Base-by-base conservation (phyloP, 2,329 filamentous ascomycete species). In the Didymosphaeria variabile region DNA sequence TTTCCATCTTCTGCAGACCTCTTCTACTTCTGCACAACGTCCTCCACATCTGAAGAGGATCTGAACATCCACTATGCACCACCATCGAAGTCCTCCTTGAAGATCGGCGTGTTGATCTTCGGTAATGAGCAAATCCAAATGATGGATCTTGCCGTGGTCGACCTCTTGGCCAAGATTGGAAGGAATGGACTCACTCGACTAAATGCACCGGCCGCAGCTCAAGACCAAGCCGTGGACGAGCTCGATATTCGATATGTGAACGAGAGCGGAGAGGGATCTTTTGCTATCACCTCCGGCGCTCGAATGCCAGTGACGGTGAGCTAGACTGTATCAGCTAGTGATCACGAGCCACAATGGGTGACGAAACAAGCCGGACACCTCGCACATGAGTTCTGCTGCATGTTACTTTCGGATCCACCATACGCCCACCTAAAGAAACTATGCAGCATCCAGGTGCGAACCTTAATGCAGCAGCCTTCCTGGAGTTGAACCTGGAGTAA, bases 301-400 rank as follows among this genome's bases (percentile, higher is more conserved):
- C 71, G 75, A 53, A 76, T 78, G 66, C 73, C 74, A 65, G 72
- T 76, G 61, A 77, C 76, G 73, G 76, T 78, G 71, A 77, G 73
- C 71, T 72, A 66, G 60, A 67, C 66, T 69, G 61, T 61, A 52
- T 47, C 60, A 67, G 64, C 67, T 54, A 68, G 60, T 67, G 55
- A 50, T 59, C 54, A 58, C 54, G 46, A 58, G 36, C n/a, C 49
- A 38, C 32, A 19, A 52, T 19, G 49, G 49, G 49, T 26, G 31
- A 52, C 23, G 49, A 38, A 10, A 38, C 23, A 38, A 38, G 38
- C 49, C 21, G 19, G 49, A 38, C 49, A n/a, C 19, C 32, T 23
- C 34, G 32, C 32, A 21, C 26, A 52, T 26, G 31, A 21, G 38
- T 6, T 40, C 19, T 38, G 19, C 31, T 52, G 49, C 32, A 19